phyloP scores from a whole-genome alignment of 352 stramenopile species.

The Elongisporangium prolatum region DNA sequence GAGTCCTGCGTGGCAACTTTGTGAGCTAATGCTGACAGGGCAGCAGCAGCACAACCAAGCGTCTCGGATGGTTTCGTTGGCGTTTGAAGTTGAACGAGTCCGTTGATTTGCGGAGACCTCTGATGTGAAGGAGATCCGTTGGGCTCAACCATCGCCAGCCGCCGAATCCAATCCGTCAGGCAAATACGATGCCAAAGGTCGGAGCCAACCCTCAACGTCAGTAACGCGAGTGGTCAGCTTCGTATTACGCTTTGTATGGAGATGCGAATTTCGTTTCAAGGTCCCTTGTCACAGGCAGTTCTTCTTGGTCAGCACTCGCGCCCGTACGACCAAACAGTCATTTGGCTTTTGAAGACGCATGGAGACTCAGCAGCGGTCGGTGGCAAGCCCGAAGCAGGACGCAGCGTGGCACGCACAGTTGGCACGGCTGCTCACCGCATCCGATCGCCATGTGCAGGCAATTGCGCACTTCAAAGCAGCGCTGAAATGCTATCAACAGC shows the following conservation, averaged over 20 bases:
- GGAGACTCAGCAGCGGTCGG: not conserved
- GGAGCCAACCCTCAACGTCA: not conserved
- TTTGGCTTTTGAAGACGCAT: not conserved
- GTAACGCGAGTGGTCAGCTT: not conserved
- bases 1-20: not conserved
- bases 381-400: not conserved
- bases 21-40: not conserved
- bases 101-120: not conserved
- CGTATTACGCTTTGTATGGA: not conserved
- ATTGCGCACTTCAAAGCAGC: constrained; percentile 25
- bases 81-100: not conserved
- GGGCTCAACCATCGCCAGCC: too few species aligned
- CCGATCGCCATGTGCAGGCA: constrained; percentile 14
- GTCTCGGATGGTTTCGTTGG: not conserved
- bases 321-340: not conserved
- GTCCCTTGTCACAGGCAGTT: not conserved
- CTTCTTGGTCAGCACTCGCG: not conserved
- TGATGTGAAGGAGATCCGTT: not conserved
- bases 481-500: constrained; percentile 12
- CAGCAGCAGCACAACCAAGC: too few species aligned
- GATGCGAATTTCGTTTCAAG: not conserved
- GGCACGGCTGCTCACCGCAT: constrained; percentile 22
- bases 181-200: not conserved
- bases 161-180: not conserved
- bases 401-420: constrained; percentile 25